Conservation (phyloP, 2,329 filamentous ascomycete species). For the Neonectria magnoliae region DNA sequence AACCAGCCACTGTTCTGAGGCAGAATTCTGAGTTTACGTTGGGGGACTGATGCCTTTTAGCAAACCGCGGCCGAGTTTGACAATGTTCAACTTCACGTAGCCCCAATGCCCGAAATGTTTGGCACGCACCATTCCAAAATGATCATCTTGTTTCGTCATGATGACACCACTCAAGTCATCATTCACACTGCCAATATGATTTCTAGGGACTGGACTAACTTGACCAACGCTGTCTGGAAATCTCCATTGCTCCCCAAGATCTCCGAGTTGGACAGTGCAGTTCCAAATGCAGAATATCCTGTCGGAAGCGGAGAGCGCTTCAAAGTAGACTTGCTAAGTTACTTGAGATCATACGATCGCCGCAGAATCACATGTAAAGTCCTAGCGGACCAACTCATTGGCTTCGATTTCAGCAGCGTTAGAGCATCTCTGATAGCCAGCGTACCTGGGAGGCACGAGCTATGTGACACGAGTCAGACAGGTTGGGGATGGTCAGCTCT, state of each 20-base stretch:
- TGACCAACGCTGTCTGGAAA: constrained; percentile 85
- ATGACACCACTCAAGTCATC: constrained; percentile 79
- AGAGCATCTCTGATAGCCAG: constrained; percentile 80
- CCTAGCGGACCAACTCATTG: constrained; percentile 66
- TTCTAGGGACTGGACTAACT: constrained; percentile 84
- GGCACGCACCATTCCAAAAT: constrained; percentile 91
- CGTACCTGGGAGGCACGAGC: constrained; percentile 73
- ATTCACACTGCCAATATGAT: constrained; percentile 96
- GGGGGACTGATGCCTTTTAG: constrained; percentile 52
- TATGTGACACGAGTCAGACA: constrained; percentile 59
- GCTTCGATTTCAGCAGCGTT: constrained; percentile 76
- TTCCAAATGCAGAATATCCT: constrained; percentile 17
- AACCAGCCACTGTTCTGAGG: background rate
- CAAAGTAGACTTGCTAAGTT: constrained; percentile 78
- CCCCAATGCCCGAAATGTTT: constrained; percentile 84
- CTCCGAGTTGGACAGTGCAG: background rate
- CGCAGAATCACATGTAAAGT: constrained; percentile 61
- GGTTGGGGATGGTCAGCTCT: constrained; percentile 83
- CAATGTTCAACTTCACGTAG: constrained; percentile 77
- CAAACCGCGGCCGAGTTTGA: constrained; percentile 67
- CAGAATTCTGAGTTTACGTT: background rate
- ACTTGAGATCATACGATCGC: constrained; percentile 75
- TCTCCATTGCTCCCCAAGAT: constrained; percentile 74
- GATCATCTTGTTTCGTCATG: constrained; percentile 82
- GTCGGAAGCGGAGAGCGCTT: constrained; percentile 74